Conservation (phyloP, 768 basidiomycete genomes). For the Tricholomella constricta region DNA sequence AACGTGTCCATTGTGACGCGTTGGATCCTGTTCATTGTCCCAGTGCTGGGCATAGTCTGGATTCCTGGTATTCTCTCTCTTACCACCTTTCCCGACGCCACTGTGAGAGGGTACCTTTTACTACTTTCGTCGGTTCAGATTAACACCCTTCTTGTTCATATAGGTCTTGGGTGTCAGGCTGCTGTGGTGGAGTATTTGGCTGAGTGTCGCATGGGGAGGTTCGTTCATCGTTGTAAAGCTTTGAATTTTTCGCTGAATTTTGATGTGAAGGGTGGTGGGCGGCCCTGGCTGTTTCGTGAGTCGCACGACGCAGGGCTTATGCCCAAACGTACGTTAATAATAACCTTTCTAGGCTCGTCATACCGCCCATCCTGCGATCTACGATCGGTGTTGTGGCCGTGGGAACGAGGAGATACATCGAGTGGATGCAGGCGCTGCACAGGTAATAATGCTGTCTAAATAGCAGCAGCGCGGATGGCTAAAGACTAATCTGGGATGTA, state of each 20-base stretch:
- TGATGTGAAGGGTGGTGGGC: constrained; percentile 75
- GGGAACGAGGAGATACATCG: constrained; percentile 71
- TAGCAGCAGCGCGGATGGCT: background rate
- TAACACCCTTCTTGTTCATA: too few relatives aligned
- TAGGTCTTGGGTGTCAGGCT: constrained; percentile 64
- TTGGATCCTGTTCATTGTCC: constrained; percentile 80
- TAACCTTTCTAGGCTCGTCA: constrained; percentile 38
- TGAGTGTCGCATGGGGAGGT: constrained; percentile 79
- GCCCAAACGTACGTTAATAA: constrained; percentile 9
- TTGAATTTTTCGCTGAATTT: constrained; percentile 1
- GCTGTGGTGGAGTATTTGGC: constrained; percentile 86
- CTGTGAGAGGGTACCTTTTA: constrained; percentile 40
- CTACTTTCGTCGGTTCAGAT: too few relatives aligned
- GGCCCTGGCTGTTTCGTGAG: constrained; percentile 64
- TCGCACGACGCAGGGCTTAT: constrained; percentile 10
- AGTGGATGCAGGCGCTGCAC: constrained; percentile 70
- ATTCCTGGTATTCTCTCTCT: constrained; percentile 75
- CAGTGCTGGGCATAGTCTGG: constrained; percentile 67
- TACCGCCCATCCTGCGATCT: constrained; percentile 53
- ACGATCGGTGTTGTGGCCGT: constrained; percentile 79
- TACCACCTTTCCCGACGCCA: constrained; percentile 47
- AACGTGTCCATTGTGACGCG: constrained; percentile 77
- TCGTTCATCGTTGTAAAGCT: constrained; percentile 16
- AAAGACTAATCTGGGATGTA: constrained; percentile 12
- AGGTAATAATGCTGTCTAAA: constrained; percentile 40